A percentile compares a stretch with the other conserved stretches of the same genome.
Conservation (phyloP, 2,329 filamentous ascomycete genomes). For the Lizonia empirigonia region DNA sequence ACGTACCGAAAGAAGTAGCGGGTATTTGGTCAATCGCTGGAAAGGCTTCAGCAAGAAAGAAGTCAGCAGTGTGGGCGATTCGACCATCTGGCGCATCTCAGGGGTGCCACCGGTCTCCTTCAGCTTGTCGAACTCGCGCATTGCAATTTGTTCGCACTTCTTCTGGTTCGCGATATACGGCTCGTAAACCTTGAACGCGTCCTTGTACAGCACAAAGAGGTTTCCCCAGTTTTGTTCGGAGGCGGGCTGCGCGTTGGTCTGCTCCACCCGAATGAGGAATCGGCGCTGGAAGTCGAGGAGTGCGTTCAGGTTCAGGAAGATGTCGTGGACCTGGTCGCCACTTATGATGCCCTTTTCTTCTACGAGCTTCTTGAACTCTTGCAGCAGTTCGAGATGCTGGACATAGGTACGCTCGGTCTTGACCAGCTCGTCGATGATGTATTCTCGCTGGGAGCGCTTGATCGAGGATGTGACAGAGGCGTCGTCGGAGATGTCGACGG, state of each 20-base stretch:
- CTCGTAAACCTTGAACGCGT: conserved; percentile 90
- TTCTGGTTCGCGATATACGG: conserved; percentile 97
- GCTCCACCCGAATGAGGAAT: conserved; percentile 94
- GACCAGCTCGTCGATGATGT: conserved; percentile 89
- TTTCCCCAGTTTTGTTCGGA: conserved; percentile 88
- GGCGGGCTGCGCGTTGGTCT: conserved; percentile 82
- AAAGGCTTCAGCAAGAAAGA: conserved; percentile 96
- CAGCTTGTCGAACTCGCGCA: conserved; percentile 86
- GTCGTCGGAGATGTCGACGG: conserved; percentile 58
- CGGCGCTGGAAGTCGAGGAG: conserved; percentile 94
- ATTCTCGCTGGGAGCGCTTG: conserved; percentile 75
- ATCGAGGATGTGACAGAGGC: conserved; percentile 49
- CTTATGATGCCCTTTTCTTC: conserved; percentile 87
- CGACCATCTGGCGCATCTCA: conserved; percentile 73
- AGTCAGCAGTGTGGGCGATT: conserved; percentile 84
- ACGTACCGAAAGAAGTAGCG: conserved; percentile 79
- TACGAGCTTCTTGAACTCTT: conserved; percentile 86
- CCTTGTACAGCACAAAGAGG: conserved; percentile 84
- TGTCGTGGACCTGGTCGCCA: conserved; percentile 88
- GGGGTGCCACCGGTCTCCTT: conserved; percentile 69
- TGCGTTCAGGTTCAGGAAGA: conserved; percentile 94
- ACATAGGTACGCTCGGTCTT: conserved; percentile 98
- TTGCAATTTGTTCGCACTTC: conserved; percentile 83
- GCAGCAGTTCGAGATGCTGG: conserved; percentile 91
- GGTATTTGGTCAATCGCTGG: conserved; percentile 93